Conservation (phyloP, 106 monocot genomes). For the Acorus gramineus region DNA sequence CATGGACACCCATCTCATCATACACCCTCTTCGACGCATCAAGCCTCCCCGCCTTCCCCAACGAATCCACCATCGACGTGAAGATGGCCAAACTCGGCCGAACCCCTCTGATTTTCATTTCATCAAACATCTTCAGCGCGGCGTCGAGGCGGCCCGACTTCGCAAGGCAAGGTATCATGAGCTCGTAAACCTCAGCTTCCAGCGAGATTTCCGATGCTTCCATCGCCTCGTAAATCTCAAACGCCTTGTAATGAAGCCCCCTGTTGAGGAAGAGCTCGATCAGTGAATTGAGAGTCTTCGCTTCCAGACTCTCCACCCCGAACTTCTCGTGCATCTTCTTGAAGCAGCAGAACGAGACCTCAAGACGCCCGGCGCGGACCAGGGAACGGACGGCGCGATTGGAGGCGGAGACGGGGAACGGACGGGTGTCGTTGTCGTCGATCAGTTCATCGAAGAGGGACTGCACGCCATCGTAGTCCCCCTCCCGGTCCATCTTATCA, state of each 20-base stretch:
- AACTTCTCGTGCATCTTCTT: slow-evolving; percentile 47
- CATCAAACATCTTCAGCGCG: slow-evolving; percentile 56
- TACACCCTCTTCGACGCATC: slow-evolving; percentile 64
- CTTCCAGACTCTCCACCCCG: slow-evolving; percentile 10
- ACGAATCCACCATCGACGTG: slow-evolving; percentile 53
- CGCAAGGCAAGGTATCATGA: slow-evolving; percentile 73
- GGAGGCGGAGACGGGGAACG: slow-evolving; percentile 8
- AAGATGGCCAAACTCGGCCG: slow-evolving; percentile 38
- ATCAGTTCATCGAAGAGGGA: slow-evolving; percentile 53
- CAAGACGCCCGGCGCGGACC: slow-evolving; percentile 26
- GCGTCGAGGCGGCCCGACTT: slow-evolving; percentile 75
- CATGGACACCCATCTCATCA: slow-evolving; percentile 52
- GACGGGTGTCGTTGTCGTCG: not conserved
- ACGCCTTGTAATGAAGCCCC: slow-evolving; percentile 81
- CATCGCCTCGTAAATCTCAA: slow-evolving; percentile 83
- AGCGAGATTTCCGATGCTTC: slow-evolving; percentile 18
- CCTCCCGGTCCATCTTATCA: slow-evolving; percentile 24
- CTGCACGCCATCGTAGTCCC: slow-evolving; percentile 34
- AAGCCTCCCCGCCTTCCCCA: slow-evolving; percentile 82
- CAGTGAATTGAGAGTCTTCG: slow-evolving; percentile 56
- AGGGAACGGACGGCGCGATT: slow-evolving; percentile 46
- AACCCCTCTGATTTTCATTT: slow-evolving; percentile 18
- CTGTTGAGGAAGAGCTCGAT: slow-evolving; percentile 62
- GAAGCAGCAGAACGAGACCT: slow-evolving; percentile 63
- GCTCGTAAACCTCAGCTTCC: slow-evolving; percentile 54